phyloP scores from a whole-genome alignment of 768 basidiomycete genomes.

The Gymnopilus junonius region DNA sequence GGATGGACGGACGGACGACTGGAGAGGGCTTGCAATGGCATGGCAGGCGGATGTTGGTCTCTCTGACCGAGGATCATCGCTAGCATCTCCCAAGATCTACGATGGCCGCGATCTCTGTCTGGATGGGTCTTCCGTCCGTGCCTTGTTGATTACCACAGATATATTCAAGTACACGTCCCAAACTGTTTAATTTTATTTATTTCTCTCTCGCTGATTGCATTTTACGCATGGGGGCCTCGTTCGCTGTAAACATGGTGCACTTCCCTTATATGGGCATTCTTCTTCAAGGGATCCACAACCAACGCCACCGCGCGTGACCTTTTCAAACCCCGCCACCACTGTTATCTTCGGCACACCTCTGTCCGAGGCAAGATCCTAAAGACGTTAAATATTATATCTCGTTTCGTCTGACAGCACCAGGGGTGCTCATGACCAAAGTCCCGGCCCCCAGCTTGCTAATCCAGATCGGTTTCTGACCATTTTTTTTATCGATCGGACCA shows the following conservation, averaged over 20 bases:
- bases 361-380: not conserved
- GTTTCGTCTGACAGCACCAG: not conserved
- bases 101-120: conserved; percentile 18
- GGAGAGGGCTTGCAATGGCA: conserved; percentile 28
- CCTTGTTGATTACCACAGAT: conserved; percentile 19
- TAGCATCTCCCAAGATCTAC: conserved; percentile 28
- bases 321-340: conserved; percentile 23
- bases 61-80: conserved; percentile 42
- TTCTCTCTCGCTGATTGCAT: conserved; percentile 1
- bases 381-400: conserved; percentile 2
- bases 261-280: conserved; percentile 21
- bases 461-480: not conserved
- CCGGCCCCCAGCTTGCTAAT: conserved; percentile 10
- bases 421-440: conserved; percentile 1
- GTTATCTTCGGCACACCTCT: conserved; percentile 12
- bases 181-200: conserved; percentile 16
- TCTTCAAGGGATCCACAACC: conserved; percentile 31
- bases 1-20: conserved; percentile 26
- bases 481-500: conserved; percentile 8
- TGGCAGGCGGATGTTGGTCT: conserved; percentile 27
- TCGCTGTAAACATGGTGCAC: conserved; percentile 2
- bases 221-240: conserved; percentile 18
- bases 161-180: conserved; percentile 11
- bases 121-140: conserved; percentile 15
- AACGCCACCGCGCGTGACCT: conserved; percentile 22